Evolutionary conservation across 805 yeast genomes (phyloP).

Genomic region (Candida hispaniensis): DNA sequence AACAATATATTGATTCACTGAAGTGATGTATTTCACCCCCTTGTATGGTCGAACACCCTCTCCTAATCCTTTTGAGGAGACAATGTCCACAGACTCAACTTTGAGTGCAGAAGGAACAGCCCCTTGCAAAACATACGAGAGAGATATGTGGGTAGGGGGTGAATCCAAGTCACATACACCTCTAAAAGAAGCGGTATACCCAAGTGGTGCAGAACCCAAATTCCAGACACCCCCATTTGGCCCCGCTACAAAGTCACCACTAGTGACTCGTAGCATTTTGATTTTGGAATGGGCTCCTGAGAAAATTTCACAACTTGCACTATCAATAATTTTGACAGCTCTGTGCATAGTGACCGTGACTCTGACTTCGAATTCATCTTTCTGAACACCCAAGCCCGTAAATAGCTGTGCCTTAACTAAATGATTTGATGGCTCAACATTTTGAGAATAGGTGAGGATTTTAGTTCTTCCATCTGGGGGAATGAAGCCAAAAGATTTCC

Average conservation of each 20-base stretch:
- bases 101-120: constrained; percentile 64
- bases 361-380: constrained; percentile 54
- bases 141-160: constrained; percentile 38
- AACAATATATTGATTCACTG: constrained; percentile 47
- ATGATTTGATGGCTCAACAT: constrained; percentile 33
- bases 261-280: constrained; percentile 53
- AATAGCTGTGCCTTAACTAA: constrained; percentile 44
- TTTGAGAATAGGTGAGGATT: constrained; percentile 53
- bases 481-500: constrained; percentile 36
- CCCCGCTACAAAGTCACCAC: constrained; percentile 60
- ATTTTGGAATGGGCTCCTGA: constrained; percentile 30
- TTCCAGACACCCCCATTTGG: constrained; percentile 58
- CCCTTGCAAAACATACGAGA: constrained; percentile 54
- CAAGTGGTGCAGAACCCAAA: constrained; percentile 49
- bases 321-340: constrained; percentile 38
- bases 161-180: constrained; percentile 26
- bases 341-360: constrained; percentile 38
- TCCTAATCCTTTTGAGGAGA: constrained; percentile 46
- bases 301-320: constrained; percentile 36
- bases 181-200: constrained; percentile 55
- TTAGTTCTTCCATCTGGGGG: constrained; percentile 81
- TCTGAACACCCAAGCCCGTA: constrained; percentile 41
- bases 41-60: constrained; percentile 68
- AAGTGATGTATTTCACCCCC: constrained; percentile 76
- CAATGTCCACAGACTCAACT: constrained; percentile 52